These are phyloP conservation scores for Myxozyma sirexii DNA, from an alignment of 805 yeast genomes.

Conservation along the genomic window DNA sequence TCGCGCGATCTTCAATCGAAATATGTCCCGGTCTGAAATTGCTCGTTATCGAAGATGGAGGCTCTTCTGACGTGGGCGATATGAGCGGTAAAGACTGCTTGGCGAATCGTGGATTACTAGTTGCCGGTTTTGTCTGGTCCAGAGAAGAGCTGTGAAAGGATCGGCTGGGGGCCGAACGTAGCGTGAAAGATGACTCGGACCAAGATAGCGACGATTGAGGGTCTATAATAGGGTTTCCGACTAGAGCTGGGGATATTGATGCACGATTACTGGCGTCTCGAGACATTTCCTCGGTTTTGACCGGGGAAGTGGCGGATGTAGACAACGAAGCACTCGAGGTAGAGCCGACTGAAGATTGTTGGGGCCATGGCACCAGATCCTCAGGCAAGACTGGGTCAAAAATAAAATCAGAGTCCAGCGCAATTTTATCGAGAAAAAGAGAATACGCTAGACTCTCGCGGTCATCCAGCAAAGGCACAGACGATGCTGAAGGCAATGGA, in stretches of 20 bases:
- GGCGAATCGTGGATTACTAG: background rate
- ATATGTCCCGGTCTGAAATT: background rate
- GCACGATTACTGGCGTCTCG: background rate
- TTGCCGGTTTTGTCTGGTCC: background rate
- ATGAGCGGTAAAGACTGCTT: background rate
- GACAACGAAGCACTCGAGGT: slow-evolving; percentile 12
- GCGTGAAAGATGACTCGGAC: background rate
- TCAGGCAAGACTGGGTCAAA: slow-evolving; percentile 41
- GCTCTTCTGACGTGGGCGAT: background rate
- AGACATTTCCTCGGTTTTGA: background rate
- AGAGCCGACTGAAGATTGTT: background rate
- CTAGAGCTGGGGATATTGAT: background rate
- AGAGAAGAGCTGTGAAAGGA: background rate
- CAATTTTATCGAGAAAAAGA: slow-evolving; percentile 40
- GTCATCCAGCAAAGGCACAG: slow-evolving; percentile 36
- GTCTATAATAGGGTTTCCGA: background rate
- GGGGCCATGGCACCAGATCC: slow-evolving; percentile 12
- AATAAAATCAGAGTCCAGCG: slow-evolving; percentile 40
- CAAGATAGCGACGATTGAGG: background rate
- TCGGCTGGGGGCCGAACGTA: background rate
- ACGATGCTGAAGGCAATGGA: slow-evolving; percentile 7
- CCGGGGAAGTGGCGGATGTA: slow-evolving; percentile 7
- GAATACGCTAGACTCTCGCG: slow-evolving; percentile 40
- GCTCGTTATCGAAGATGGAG: background rate
- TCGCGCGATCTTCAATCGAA: slow-evolving; percentile 27